phyloP scores from a whole-genome alignment of 2,329 filamentous ascomycete species.

The Claviceps pazoutovae region DNA sequence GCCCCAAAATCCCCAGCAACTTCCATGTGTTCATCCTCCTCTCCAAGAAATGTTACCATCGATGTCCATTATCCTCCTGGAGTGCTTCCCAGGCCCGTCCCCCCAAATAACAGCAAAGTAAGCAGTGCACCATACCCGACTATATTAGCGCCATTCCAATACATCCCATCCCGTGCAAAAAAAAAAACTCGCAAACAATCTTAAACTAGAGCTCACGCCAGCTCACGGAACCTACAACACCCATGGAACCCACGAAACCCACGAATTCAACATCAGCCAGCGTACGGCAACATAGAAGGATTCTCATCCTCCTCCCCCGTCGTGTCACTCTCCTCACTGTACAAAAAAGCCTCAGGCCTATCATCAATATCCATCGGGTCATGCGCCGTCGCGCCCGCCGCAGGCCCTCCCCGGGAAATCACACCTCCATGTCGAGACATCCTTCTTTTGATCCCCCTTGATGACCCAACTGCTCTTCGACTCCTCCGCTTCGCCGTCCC shows the following conservation, averaged over 20 bases:
- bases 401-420: background rate
- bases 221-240: background rate
- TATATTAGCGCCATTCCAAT: background rate
- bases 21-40: too few relatives aligned
- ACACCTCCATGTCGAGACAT: background rate
- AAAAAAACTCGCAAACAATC: too few relatives aligned
- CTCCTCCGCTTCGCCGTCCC: background rate
- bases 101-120: background rate
- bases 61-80: too few relatives aligned
- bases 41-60: too few relatives aligned
- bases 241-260: background rate
- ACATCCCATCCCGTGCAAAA: too few relatives aligned
- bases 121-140: background rate
- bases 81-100: too few relatives aligned
- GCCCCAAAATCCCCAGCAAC: too few relatives aligned
- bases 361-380: constrained; percentile 14
- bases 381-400: constrained; percentile 8
- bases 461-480: constrained; percentile 3
- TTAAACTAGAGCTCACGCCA: background rate
- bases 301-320: constrained; percentile 15
- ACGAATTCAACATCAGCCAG: background rate
- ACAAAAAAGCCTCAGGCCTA: background rate
- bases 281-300: constrained; percentile 10
- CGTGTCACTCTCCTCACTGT: constrained; percentile 5
- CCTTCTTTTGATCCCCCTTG: background rate